Base-by-base conservation (phyloP, 2,329 filamentous ascomycete genomes). In the Penicillium crustosum region DNA sequence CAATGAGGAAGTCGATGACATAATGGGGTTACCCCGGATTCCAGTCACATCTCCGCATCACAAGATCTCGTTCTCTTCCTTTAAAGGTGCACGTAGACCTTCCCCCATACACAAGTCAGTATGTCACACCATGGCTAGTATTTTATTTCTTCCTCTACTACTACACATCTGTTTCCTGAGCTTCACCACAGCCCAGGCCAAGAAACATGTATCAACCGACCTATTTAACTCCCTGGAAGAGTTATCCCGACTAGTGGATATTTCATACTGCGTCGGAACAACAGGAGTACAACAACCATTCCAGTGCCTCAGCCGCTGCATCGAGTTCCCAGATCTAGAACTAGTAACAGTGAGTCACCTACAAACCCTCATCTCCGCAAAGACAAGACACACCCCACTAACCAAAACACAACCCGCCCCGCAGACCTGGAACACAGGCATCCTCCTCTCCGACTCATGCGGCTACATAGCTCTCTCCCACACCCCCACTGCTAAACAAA, bases 391-490 rank as follows among this genome's bases (percentile, higher is more conserved):
- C 23, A 27, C 9, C 44, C 19, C 15, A 49, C 55, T 59, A 42
- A 63, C 21, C 21, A 3, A 45, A 19, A 19, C 47, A 23, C 44
- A 55, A 27, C 36, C 33, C 13, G 25, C 33, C 39, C 15, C 15
- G 1, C 17, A 84, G 73, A 90, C 92, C 12, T 99, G 92, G 89
- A 93, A 95, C 70, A 97, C 94, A 0, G 94, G 94, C 0, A 82
- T 88, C 12, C 79, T 97, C 31, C 81, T 97, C 68, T 89, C 88
- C 60, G 94, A 97, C 75, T 95, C 90, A 65, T 97, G 92, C 74
- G 94, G 94, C 60, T 99, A 96, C 75, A 87, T 97, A 56, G 93
- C 90, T 0, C 79, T 97, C n/a, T 93, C 94, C 61, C 89, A 95
- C 70, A 65, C 77, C 4, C 83, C 83, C 2, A 79, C 77, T 5